Conservation (phyloP, 352 stramenopile genomes). For the Sclerospora graminicola region DNA sequence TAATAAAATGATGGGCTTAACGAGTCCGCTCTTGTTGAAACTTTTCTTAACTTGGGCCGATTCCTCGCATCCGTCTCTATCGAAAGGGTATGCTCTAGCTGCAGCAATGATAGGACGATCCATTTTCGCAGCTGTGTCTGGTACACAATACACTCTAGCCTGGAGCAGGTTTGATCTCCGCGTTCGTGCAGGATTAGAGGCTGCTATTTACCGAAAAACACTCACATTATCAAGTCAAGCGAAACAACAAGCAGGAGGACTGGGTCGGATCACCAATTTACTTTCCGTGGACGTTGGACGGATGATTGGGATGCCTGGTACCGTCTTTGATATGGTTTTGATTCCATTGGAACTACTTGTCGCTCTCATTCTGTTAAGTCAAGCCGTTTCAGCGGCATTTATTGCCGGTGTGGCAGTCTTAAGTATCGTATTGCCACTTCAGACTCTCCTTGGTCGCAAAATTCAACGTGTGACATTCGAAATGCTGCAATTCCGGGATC, state of each 20-base stretch:
- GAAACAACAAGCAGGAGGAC: slow-evolving; percentile 22
- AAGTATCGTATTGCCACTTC: slow-evolving; percentile 76
- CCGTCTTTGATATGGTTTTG: slow-evolving; percentile 72
- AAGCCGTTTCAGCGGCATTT: slow-evolving; percentile 81
- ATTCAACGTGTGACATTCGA: slow-evolving; percentile 60
- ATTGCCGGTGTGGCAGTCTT: slow-evolving; percentile 67
- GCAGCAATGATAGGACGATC: slow-evolving; percentile 40
- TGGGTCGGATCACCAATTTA: slow-evolving; percentile 69
- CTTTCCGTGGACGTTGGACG: slow-evolving; percentile 70
- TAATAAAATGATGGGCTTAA: slow-evolving; percentile 65
- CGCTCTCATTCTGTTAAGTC: slow-evolving; percentile 57
- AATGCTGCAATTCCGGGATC: slow-evolving; percentile 78
- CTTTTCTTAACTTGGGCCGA: slow-evolving; percentile 69
- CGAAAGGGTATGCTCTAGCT: slow-evolving; percentile 48
- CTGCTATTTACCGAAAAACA: slow-evolving; percentile 57
- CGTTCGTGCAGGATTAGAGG: slow-evolving; percentile 53
- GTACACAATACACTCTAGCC: slow-evolving; percentile 68
- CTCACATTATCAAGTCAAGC: slow-evolving; percentile 26
- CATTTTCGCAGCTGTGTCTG: slow-evolving; percentile 44
- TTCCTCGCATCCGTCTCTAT: slow-evolving; percentile 23
- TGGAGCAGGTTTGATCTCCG: slow-evolving; percentile 73
- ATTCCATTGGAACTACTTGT: slow-evolving; percentile 69
- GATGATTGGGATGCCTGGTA: slow-evolving; percentile 56
- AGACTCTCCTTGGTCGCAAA: slow-evolving; percentile 62
- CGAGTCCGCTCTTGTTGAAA: slow-evolving; percentile 68